phyloP scores from a whole-genome alignment of 2,329 filamentous ascomycete genomes.

The Teratosphaeria gauchensis region DNA sequence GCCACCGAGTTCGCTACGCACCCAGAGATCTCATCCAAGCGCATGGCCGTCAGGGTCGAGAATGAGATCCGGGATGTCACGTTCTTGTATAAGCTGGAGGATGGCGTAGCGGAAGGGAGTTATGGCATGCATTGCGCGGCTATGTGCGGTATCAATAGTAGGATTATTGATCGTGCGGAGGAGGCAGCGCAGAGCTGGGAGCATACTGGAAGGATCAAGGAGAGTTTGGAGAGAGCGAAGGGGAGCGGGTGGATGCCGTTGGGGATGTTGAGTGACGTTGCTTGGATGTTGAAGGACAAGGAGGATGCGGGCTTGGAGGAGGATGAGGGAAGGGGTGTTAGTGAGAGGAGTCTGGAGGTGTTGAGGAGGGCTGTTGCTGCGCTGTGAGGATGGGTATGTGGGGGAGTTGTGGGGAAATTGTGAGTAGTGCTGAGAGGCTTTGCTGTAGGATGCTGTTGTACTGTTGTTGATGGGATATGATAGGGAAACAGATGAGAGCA shows the following conservation, averaged over 20 bases:
- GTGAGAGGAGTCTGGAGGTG: constrained; percentile 46
- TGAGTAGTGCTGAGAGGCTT: not conserved
- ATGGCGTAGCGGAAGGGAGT: constrained; percentile 87
- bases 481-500: no score
- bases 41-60: constrained; percentile 94
- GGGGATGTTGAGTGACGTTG: constrained; percentile 79
- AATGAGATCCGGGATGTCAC: constrained; percentile 77
- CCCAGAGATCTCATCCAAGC: constrained; percentile 73
- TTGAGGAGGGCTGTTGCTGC: constrained; percentile 47
- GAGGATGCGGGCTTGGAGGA: constrained; percentile 25
- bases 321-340: constrained; percentile 37
- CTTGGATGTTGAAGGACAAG: constrained; percentile 58
- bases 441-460: no score
- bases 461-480: no score
- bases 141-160: constrained; percentile 87
- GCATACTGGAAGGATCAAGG: constrained; percentile 81
- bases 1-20: constrained; percentile 84
- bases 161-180: constrained; percentile 79
- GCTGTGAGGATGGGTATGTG: constrained; percentile 27
- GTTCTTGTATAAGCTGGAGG: constrained; percentile 88
- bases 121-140: constrained; percentile 99
- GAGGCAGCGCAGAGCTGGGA: constrained; percentile 87
- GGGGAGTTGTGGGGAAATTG: not conserved
- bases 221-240: constrained; percentile 67
- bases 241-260: constrained; percentile 70